Evolutionary conservation across 208 protist species (phyloP).

Genomic region (Vickermania ingenoplastis): DNA sequence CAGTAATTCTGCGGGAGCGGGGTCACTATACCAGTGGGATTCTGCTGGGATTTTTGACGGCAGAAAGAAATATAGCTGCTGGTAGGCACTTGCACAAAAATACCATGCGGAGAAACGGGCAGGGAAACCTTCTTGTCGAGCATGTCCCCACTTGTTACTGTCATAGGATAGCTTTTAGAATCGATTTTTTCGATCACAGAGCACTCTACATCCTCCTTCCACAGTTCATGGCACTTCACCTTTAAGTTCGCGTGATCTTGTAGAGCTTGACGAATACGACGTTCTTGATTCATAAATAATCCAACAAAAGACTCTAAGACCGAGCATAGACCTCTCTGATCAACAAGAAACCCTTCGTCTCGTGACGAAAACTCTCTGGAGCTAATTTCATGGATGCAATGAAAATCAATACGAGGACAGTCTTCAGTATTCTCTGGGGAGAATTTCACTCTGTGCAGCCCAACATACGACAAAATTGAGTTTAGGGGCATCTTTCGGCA

Average conservation of each 20-base stretch:
- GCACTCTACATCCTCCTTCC: background rate
- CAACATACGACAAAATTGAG: background rate
- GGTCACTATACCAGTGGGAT: too few species aligned
- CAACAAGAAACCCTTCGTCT: background rate
- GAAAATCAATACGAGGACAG: background rate
- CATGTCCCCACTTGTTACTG: background rate
- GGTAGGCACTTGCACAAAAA: conserved; percentile 54
- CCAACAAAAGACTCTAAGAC: background rate
- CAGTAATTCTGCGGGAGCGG: too few species aligned
- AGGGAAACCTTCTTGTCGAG: background rate
- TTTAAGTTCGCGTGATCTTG: background rate
- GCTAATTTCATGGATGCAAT: background rate
- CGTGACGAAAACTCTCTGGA: background rate
- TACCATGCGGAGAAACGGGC: conserved; percentile 31
- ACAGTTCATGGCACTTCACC: background rate
- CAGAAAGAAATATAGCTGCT: conserved; percentile 19
- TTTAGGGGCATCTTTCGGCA: background rate
- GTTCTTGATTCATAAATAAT: background rate
- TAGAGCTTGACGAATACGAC: background rate
- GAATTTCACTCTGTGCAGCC: background rate
- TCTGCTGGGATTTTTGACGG: background rate
- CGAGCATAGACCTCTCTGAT: background rate
- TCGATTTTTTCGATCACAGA: background rate
- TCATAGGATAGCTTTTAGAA: background rate
- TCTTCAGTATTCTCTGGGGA: background rate